A percentile compares a stretch with the other conserved stretches of the same genome.
Conservation (phyloP, 2,329 filamentous ascomycete species). For the Sporothrix protearum region DNA sequence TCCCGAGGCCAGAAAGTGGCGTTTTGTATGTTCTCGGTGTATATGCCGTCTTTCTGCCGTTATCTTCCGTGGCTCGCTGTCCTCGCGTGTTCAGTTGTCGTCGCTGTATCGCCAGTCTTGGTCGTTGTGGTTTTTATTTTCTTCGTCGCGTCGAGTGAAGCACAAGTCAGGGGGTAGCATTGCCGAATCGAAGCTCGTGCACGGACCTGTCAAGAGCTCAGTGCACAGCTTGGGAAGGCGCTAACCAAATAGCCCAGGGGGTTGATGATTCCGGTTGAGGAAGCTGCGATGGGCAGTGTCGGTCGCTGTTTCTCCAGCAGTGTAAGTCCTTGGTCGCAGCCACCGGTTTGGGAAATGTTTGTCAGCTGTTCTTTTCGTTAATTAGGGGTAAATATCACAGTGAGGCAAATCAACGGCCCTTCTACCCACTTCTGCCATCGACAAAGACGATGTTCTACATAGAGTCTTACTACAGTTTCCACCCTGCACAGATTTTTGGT, state of each 20-base stretch:
- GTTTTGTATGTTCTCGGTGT: background rate
- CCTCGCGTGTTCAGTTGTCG: background rate
- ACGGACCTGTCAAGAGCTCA: constrained; percentile 14
- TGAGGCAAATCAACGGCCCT: background rate
- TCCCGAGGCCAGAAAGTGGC: background rate
- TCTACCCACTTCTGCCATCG: background rate
- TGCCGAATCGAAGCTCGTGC: constrained; percentile 17
- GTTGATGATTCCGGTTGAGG: background rate
- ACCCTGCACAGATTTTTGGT: background rate
- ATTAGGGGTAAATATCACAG: background rate
- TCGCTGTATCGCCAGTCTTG: background rate
- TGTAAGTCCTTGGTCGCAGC: constrained; percentile 8
- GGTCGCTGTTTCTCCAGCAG: background rate
- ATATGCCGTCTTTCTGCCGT: background rate
- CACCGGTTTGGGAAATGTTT: background rate
- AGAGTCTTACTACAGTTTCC: background rate
- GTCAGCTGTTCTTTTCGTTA: background rate
- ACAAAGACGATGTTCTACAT: background rate
- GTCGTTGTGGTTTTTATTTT: background rate
- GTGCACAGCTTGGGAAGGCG: background rate
- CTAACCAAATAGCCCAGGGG: constrained; percentile 3
- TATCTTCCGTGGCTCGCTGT: background rate
- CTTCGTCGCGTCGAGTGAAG: background rate
- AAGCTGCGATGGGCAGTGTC: background rate
- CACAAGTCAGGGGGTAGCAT: constrained; percentile 21